Conservation (phyloP, 139 green algal genomes). For the Volvox africanus region DNA sequence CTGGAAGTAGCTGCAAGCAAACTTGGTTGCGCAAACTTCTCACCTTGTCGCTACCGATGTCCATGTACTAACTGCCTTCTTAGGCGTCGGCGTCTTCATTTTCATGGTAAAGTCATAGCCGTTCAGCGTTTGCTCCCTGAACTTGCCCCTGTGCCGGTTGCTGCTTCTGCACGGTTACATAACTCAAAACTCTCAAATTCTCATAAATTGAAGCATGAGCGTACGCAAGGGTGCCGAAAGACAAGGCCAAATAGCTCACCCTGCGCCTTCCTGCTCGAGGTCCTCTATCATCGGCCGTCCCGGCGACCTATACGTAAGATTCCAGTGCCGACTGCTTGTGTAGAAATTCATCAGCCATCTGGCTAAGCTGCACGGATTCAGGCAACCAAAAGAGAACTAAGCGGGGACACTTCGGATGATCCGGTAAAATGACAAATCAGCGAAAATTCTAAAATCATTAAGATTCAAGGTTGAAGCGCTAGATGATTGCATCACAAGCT, state of each 20-base stretch:
- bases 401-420: no score
- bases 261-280: background rate
- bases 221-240: no score
- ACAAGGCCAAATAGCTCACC: background rate
- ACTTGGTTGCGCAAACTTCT: background rate
- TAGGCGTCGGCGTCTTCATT: background rate
- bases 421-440: no score
- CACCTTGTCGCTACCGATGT: slow-evolving; percentile 21
- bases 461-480: no score
- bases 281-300: slow-evolving; percentile 22
- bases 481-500: no score
- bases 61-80: slow-evolving; percentile 23
- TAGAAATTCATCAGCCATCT: slow-evolving; percentile 36
- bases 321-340: slow-evolving; percentile 22
- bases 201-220: no score
- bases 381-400: background rate
- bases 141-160: slow-evolving; percentile 5
- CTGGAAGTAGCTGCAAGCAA: background rate
- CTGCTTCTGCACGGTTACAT: slow-evolving; percentile 9
- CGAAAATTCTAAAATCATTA: no score
- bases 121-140: background rate
- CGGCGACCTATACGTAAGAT: slow-evolving; percentile 29
- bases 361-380: background rate
- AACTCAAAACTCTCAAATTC: background rate
- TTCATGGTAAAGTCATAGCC: slow-evolving; percentile 26